These are phyloP conservation scores for Chernovozyma aurita DNA, from an alignment of 1,139 yeast species.

Conservation along the genomic window DNA sequence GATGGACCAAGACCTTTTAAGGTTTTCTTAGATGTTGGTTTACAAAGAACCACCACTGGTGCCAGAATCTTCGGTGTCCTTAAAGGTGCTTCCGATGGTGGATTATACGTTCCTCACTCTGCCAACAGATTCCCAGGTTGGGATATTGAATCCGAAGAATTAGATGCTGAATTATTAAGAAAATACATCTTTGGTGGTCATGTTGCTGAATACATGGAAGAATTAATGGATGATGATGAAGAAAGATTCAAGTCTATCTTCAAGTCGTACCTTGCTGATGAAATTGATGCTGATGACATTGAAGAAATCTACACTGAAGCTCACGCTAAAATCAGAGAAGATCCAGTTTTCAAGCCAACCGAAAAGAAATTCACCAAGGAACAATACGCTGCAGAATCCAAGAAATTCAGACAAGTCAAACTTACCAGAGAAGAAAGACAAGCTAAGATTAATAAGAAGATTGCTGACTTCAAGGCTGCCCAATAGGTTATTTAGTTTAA, in stretches of 20 bases:
- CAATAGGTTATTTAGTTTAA: constrained; percentile 27
- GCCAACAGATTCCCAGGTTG: constrained; percentile 99
- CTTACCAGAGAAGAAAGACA: constrained; percentile 89
- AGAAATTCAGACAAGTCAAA: constrained; percentile 86
- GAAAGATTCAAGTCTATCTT: constrained; percentile 96
- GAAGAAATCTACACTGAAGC: constrained; percentile 96
- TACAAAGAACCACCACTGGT: constrained; percentile 99
- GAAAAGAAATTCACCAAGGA: constrained; percentile 95
- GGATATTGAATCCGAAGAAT: constrained; percentile 98
- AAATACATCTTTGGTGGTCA: constrained; percentile 99
- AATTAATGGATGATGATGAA: constrained; percentile 99
- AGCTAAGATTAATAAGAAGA: constrained; percentile 87
- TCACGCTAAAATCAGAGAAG: constrained; percentile 93
- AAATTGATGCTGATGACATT: constrained; percentile 92
- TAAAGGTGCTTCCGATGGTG: constrained; percentile 99
- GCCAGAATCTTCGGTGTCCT: constrained; percentile 99
- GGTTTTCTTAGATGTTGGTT: constrained; percentile 98
- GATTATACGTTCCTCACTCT: constrained; percentile 98
- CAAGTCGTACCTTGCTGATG: constrained; percentile 96
- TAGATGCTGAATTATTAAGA: constrained; percentile 96
- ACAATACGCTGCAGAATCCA: constrained; percentile 95
- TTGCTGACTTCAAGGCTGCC: constrained; percentile 72
- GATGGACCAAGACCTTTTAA: constrained; percentile 99
- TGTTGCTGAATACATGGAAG: constrained; percentile 99
- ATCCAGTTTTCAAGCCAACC: constrained; percentile 89